Conservation (phyloP, 208 protist species). For the Trichomonas vaginalis region DNA sequence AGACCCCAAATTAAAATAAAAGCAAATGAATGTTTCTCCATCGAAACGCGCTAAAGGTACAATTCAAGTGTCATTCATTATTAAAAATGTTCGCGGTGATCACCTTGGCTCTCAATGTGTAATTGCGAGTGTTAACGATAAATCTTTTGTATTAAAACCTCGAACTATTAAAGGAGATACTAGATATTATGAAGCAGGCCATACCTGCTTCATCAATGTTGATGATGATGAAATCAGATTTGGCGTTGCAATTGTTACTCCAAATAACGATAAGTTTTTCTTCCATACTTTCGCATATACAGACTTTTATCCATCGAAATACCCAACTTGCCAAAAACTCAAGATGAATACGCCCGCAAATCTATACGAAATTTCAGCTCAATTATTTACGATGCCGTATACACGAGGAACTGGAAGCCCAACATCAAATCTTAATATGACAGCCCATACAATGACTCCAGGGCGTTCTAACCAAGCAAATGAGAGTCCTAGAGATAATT, state of each 20-base stretch:
- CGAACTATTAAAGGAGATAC: not conserved
- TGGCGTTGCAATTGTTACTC: not conserved
- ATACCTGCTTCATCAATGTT: not conserved
- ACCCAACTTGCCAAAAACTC: not conserved
- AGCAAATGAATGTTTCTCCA: not conserved
- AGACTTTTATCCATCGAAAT: not conserved
- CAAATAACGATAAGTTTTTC: not conserved
- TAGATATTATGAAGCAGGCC: not conserved
- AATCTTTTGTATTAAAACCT: not conserved
- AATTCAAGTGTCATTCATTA: not conserved
- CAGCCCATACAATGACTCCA: not conserved
- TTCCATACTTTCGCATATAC: not conserved
- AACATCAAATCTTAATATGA: not conserved
- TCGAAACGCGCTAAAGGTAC: not conserved
- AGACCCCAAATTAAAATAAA: too few relatives aligned
- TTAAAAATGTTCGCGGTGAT: not conserved
- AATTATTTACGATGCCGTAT: not conserved
- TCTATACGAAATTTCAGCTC: not conserved
- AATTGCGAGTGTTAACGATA: not conserved
- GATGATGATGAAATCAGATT: not conserved
- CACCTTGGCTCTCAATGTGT: not conserved
- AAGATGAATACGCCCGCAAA: not conserved
- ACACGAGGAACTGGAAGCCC: not conserved
- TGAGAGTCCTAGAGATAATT: not conserved
- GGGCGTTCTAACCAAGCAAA: not conserved